Conservation (phyloP, 371 early-diverging fungal species). For the Mortierella sp. region DNA sequence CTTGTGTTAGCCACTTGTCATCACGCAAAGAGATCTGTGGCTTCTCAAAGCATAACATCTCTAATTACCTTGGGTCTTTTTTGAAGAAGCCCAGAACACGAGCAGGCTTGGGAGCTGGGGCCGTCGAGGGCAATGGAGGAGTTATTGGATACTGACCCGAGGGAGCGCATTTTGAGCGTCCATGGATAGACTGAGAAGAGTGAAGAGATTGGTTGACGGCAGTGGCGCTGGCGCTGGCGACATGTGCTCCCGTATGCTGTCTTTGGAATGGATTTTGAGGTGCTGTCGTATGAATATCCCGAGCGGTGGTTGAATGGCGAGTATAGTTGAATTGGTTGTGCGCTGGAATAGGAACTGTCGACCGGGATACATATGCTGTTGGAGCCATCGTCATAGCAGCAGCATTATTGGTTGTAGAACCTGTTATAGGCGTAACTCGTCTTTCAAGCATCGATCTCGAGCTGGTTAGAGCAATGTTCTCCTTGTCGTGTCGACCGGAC, state of each 20-base stretch:
- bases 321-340: neutral
- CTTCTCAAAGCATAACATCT: neutral
- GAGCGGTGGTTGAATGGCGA: neutral
- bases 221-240: neutral
- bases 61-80: conserved; percentile 62
- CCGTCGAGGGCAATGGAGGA: neutral
- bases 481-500: neutral
- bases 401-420: neutral
- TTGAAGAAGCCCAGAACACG: conserved; percentile 40
- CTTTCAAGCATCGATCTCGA: conserved; percentile 11
- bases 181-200: neutral
- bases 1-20: neutral
- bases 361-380: neutral
- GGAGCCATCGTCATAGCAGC: neutral
- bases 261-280: conserved; percentile 10
- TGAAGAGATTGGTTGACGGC: neutral
- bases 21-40: neutral
- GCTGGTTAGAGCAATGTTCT: neutral
- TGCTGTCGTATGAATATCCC: neutral
- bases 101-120: neutral
- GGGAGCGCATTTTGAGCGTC: neutral
- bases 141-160: neutral
- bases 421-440: conserved; percentile 33
- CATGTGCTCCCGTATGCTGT: neutral
- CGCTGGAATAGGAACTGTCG: neutral